Percentiles rank a stretch among this genome's conserved stretches.
Conservation (phyloP, 495 filamentous ascomycete species). For the Penicillium maclennaniae region DNA sequence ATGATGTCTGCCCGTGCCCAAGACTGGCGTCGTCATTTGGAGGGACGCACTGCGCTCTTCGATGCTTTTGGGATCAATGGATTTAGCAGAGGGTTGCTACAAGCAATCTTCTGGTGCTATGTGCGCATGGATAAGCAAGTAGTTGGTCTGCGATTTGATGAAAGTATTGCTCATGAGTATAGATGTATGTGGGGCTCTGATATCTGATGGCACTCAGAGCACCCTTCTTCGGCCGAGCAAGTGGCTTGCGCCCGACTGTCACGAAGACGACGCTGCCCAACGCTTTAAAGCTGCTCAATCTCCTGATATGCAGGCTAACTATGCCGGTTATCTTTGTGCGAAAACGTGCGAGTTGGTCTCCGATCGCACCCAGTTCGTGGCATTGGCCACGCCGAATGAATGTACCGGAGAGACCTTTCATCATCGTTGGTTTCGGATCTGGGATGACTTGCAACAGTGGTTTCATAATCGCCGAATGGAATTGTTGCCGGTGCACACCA, state of each 20-base stretch:
- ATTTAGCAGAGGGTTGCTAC: constrained; percentile 36
- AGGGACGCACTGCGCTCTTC: constrained; percentile 46
- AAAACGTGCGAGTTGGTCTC: constrained; percentile 41
- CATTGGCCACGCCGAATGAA: constrained; percentile 31
- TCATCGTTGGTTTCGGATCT: constrained; percentile 35
- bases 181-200: constrained; percentile 47
- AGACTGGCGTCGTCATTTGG: constrained; percentile 46
- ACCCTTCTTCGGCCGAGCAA: constrained; percentile 39
- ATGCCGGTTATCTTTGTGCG: constrained; percentile 45
- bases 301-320: constrained; percentile 43
- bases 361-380: constrained; percentile 34
- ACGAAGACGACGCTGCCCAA: constrained; percentile 27
- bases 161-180: constrained; percentile 3
- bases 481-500: constrained; percentile 34
- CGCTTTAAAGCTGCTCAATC: constrained; percentile 28
- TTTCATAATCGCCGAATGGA: constrained; percentile 35
- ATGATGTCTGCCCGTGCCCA: constrained; percentile 47
- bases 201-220: constrained; percentile 42
- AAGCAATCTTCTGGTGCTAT: constrained; percentile 50
- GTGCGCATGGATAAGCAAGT: constrained; percentile 40
- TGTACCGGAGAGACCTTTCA: constrained; percentile 25
- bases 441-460: constrained; percentile 45
- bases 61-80: constrained; percentile 40
- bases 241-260: constrained; percentile 34
- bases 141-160: background rate